Percentiles rank a stretch among this genome's conserved stretches.
These are phyloP conservation scores for Leptodontidium sp. DNA, from an alignment of 2,329 filamentous ascomycete genomes.

Conservation along the genomic window DNA sequence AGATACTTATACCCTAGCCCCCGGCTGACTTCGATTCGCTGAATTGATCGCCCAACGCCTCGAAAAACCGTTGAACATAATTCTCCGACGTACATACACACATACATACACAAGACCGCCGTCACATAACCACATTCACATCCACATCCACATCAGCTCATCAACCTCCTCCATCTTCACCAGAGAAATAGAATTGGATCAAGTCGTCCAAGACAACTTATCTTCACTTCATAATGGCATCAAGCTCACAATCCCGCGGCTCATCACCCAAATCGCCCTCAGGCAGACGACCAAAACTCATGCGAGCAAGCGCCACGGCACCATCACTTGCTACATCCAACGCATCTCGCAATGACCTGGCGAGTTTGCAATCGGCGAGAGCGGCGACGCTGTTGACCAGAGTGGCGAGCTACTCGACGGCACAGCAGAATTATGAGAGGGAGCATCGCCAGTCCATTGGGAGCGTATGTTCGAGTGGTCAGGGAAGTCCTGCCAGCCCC, in stretches of 20 bases:
- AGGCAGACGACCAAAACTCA: constrained; percentile 59
- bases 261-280: constrained; percentile 51
- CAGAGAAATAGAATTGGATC: neutral
- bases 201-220: neutral
- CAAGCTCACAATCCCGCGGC: constrained; percentile 47
- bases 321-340: constrained; percentile 65
- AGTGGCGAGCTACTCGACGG: constrained; percentile 59
- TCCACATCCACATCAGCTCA: neutral
- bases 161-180: neutral
- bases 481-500: constrained; percentile 28
- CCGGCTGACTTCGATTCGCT: neutral
- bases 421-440: constrained; percentile 44
- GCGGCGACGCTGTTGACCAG: constrained; percentile 64
- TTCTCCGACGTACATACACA: constrained; percentile 3
- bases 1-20: neutral
- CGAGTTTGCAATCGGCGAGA: constrained; percentile 57
- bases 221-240: constrained; percentile 44
- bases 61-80: constrained; percentile 3
- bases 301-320: constrained; percentile 63
- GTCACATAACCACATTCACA: neutral
- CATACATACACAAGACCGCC: neutral
- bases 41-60: constrained; percentile 12
- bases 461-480: constrained; percentile 39
- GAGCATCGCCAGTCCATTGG: constrained; percentile 31
- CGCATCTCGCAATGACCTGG: constrained; percentile 59